Evolutionary conservation across 805 yeast species (phyloP), one percentile per base, ranked within the genome.

Genomic region (Zygotorulaspora sp.): DNA sequence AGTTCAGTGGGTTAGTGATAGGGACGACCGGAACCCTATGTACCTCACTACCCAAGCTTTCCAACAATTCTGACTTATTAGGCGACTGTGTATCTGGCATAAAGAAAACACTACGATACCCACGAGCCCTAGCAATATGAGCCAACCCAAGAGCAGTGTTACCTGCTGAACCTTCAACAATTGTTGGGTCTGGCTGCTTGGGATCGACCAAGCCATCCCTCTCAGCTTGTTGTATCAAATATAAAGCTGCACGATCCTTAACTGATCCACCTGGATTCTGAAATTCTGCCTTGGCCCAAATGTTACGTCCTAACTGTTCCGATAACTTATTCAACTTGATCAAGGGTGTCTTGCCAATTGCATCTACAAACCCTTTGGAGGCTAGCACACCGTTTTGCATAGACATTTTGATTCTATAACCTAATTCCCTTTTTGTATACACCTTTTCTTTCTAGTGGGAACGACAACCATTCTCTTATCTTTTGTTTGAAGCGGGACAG

Each of bases 61-160:
- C 71, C 57, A 87, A 67, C 4, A 84, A 77, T 48, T 84, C 83
- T 37, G 87, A 81, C 57, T 87, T 87, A 31, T 78, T 71, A 48
- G 83, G 83, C 5, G 92, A 76, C 61, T 86, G 95, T 2, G 95
- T 85, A 62, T 87, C 77, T 41, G 96, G 96, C 88, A 87, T 86
- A 68, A 85, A 87, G 41, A 87, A 83, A 34, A 87, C 78, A 59
- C 92, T 78, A 40, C 81, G 75, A 69, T 87, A 87, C 20, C 95
- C 95, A 50, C 80, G 76, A 32, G 89, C 74, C 23, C 95, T 70
- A 57, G 94, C 84, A 30, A 80, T 77, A 48, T 77, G 81, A 5
- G 95, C 96, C 39, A 87, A 66, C 1, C 96, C 96, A 49, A 87
- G 87, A 12, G 96, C 96, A n/a, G 96, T 87, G 65, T 87, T 87